Conservation (phyloP, 257 asterid species). For the Anisodus tanguticus region DNA sequence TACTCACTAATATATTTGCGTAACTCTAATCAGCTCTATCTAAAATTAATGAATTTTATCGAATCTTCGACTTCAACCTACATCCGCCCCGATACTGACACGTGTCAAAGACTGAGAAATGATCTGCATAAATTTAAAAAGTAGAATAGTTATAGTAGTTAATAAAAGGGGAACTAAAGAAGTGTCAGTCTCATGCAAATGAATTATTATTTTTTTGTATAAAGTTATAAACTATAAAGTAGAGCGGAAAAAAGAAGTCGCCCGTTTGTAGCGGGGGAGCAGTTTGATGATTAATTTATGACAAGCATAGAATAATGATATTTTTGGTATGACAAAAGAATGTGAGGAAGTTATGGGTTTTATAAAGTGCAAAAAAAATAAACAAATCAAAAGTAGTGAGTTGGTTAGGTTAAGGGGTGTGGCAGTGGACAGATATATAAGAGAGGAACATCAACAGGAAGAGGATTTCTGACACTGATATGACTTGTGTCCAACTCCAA, state of each 20-base stretch:
- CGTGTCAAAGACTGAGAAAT: not conserved
- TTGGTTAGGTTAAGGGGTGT: constrained; percentile 41
- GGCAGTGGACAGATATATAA: constrained; percentile 39
- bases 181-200: constrained; percentile 30
- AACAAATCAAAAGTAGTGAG: constrained; percentile 24
- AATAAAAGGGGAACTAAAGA: constrained; percentile 4
- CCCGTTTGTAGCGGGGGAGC: constrained; percentile 70
- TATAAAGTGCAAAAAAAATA: constrained; percentile 39
- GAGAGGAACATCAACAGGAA: not conserved
- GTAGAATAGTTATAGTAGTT: not conserved
- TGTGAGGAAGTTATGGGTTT: constrained; percentile 70
- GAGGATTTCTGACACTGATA: constrained; percentile 51
- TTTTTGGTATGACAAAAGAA: constrained; percentile 34
- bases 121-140: not conserved
- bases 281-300: constrained; percentile 48
- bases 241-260: constrained; percentile 23
- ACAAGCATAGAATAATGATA: constrained; percentile 30
- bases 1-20: no score
- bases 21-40: no score
- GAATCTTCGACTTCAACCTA: not conserved
- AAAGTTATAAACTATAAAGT: not conserved
- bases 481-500: constrained; percentile 53
- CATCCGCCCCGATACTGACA: not conserved
- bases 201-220: not conserved
- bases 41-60: not conserved